phyloP scores from a whole-genome alignment of 2,329 filamentous ascomycete genomes.

The Fusarium sp. region DNA sequence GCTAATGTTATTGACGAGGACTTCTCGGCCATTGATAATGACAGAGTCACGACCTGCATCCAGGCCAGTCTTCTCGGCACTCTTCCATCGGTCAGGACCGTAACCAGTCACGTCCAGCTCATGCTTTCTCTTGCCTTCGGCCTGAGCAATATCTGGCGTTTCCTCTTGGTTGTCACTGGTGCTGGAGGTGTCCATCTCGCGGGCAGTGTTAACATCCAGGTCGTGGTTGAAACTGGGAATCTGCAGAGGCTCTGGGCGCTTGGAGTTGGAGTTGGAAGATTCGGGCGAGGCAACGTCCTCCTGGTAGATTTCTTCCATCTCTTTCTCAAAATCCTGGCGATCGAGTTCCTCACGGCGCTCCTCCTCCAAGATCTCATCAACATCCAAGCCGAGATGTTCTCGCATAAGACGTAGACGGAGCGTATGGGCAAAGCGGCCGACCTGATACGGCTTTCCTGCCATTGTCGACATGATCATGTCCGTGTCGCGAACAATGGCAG shows the following conservation, averaged over 20 bases:
- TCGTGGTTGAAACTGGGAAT: conserved; percentile 76
- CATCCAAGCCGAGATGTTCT: conserved; percentile 94
- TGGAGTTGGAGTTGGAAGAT: conserved; percentile 47
- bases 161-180: conserved; percentile 19
- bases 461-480: conserved; percentile 93
- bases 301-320: conserved; percentile 69
- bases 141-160: conserved; percentile 44
- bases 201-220: conserved; percentile 54
- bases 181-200: conserved; percentile 52
- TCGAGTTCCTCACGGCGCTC: conserved; percentile 73
- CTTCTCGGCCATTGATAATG: conserved; percentile 72
- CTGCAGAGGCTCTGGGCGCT: conserved; percentile 33
- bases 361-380: conserved; percentile 87
- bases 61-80: conserved; percentile 65
- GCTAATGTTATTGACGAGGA: conserved; percentile 70
- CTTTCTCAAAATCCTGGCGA: conserved; percentile 61
- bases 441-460: conserved; percentile 86
- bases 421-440: conserved; percentile 91
- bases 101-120: conserved; percentile 79
- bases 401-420: conserved; percentile 93
- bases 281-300: conserved; percentile 52
- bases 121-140: conserved; percentile 69
- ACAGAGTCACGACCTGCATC: conserved; percentile 74
- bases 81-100: conserved; percentile 77
- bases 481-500: conserved; percentile 87